phyloP scores from a whole-genome alignment of 148 eudicot genomes.

The Cornus controversa region DNA sequence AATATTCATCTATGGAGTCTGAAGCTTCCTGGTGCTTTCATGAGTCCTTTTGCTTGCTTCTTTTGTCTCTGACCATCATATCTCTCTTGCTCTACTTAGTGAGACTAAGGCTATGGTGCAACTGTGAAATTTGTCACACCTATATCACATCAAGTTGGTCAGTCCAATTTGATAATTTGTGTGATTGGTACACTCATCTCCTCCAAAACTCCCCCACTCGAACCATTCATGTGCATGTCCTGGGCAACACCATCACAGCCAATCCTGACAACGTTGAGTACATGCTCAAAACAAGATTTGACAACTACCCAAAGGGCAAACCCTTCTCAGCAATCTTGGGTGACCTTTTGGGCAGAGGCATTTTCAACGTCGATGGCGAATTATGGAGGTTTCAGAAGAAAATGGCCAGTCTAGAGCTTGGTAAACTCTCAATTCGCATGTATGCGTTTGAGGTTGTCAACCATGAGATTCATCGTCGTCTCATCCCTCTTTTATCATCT shows the following conservation, averaged over 20 bases:
- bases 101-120: constrained; percentile 41
- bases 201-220: constrained; percentile 48
- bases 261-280: constrained; percentile 62
- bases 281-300: constrained; percentile 60
- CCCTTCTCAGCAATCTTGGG: constrained; percentile 64
- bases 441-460: constrained; percentile 53
- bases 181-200: constrained; percentile 80
- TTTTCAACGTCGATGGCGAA: constrained; percentile 79
- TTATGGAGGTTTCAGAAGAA: constrained; percentile 69
- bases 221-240: constrained; percentile 64
- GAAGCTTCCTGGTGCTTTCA: constrained; percentile 14
- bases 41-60: not conserved
- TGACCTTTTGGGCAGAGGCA: constrained; percentile 67
- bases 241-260: constrained; percentile 58
- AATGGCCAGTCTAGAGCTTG: constrained; percentile 73
- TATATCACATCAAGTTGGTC: constrained; percentile 54
- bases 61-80: not conserved
- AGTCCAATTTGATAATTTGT: constrained; percentile 36
- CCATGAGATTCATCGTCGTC: constrained; percentile 36
- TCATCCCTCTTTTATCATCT: constrained; percentile 43
- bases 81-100: constrained; percentile 13
- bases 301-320: constrained; percentile 72
- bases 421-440: constrained; percentile 40
- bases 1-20: constrained; percentile 30
- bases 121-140: constrained; percentile 51